A percentile compares a stretch with the other conserved stretches of the same genome.
Evolutionary conservation across 1,139 yeast genomes (phyloP).

Genomic region (Sugiyamaella japonica): DNA sequence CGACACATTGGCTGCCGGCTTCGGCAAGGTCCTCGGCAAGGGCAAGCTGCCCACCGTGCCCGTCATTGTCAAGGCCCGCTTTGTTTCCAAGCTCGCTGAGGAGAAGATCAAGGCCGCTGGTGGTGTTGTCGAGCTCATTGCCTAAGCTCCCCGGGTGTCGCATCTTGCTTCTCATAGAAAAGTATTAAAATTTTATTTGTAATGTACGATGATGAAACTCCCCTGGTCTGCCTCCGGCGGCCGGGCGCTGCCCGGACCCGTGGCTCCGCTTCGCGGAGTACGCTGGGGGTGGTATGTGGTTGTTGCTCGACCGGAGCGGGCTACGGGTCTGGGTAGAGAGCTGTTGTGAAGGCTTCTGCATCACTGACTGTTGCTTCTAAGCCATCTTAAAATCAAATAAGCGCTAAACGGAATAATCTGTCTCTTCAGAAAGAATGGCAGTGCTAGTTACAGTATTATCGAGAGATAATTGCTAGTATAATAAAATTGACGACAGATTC

Average conservation of each 20-base stretch:
- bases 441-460: too few relatives aligned
- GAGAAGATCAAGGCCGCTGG: conserved; percentile 99
- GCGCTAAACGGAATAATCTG: too few relatives aligned
- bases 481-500: too few relatives aligned
- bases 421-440: too few relatives aligned
- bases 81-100: conserved; percentile 98
- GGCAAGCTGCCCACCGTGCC: conserved; percentile 98
- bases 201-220: conserved; percentile 16
- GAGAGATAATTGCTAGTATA: too few relatives aligned
- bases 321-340: too few relatives aligned
- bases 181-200: conserved; percentile 17
- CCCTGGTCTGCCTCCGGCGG: conserved; percentile 8
- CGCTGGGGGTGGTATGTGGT: neutral
- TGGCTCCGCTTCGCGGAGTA: neutral
- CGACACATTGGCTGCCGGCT: conserved; percentile 99
- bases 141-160: conserved; percentile 53
- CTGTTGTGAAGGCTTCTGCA: too few relatives aligned
- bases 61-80: conserved; percentile 99
- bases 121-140: conserved; percentile 99
- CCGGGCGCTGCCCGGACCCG: conserved; percentile 10
- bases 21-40: conserved; percentile 99
- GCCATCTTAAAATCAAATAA: too few relatives aligned
- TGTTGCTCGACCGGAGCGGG: too few relatives aligned
- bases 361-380: too few relatives aligned
- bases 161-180: conserved; percentile 22